Percentiles rank a stretch among this genome's conserved stretches.
These are phyloP conservation scores for Chaetomium olivaceum DNA, from an alignment of 2,329 filamentous ascomycete species.

Conservation along the genomic window DNA sequence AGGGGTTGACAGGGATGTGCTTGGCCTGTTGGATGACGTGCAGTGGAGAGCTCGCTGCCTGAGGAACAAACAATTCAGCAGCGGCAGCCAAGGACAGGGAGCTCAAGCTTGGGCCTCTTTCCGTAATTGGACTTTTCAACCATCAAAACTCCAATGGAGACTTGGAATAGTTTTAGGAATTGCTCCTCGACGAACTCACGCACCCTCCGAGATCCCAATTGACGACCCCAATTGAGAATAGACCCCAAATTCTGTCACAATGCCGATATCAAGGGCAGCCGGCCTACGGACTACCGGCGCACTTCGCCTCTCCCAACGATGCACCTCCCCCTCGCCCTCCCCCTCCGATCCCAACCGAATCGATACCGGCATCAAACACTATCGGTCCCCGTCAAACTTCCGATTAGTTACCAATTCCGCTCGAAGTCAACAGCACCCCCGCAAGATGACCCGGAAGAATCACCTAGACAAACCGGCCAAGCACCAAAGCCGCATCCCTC, in stretches of 20 bases:
- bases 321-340: slow-evolving; percentile 12
- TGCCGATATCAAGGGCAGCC: slow-evolving; percentile 19
- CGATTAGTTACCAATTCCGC: slow-evolving; percentile 12
- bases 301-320: slow-evolving; percentile 12
- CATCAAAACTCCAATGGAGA: background rate
- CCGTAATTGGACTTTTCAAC: slow-evolving; percentile 10
- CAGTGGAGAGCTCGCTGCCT: slow-evolving; percentile 13
- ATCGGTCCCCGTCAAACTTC: background rate
- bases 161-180: background rate
- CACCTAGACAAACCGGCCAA: slow-evolving; percentile 7
- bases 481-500: slow-evolving; percentile 10
- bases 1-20: slow-evolving; percentile 21
- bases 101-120: slow-evolving; percentile 18
- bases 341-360: slow-evolving; percentile 1
- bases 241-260: background rate
- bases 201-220: background rate
- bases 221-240: slow-evolving; percentile 10
- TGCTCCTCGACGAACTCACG: too few relatives aligned
- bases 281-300: slow-evolving; percentile 15
- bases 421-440: slow-evolving; percentile 19
- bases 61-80: slow-evolving; percentile 10
- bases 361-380: background rate
- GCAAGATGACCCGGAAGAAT: background rate
- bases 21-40: slow-evolving; percentile 11
- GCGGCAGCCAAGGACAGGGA: background rate